Evolutionary conservation across 2,329 filamentous ascomycete genomes (phyloP).

Genomic region (Aureobasidium lini): DNA sequence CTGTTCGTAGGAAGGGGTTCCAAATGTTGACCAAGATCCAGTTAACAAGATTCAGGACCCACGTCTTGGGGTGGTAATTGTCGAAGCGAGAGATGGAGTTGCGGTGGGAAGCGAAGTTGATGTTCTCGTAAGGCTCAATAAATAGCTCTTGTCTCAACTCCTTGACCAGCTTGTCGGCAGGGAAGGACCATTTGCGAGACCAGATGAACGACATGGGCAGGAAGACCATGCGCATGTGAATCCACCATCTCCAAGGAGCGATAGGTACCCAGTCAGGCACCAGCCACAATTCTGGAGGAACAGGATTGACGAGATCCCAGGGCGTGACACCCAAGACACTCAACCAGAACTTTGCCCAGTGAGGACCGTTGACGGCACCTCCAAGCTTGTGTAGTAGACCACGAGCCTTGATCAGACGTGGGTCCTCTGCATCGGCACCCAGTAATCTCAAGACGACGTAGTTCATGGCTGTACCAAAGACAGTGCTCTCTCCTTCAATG

Average conservation of each 20-base stretch:
- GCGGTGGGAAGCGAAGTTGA: constrained; percentile 69
- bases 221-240: constrained; percentile 97
- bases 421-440: constrained; percentile 75
- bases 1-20: constrained; percentile 66
- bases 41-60: constrained; percentile 71
- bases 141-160: constrained; percentile 76
- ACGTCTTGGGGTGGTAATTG: constrained; percentile 90
- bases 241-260: constrained; percentile 87
- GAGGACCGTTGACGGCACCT: constrained; percentile 73
- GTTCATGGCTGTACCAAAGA: constrained; percentile 84
- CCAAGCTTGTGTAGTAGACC: constrained; percentile 76
- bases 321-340: constrained; percentile 71
- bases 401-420: constrained; percentile 77
- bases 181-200: constrained; percentile 72
- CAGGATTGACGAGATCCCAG: constrained; percentile 92
- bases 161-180: constrained; percentile 55
- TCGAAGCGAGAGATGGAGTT: constrained; percentile 74
- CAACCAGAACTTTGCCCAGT: constrained; percentile 98
- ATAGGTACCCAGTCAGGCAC: constrained; percentile 27
- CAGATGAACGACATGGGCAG: constrained; percentile 85
- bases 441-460: constrained; percentile 75
- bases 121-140: constrained; percentile 65
- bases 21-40: constrained; percentile 73
- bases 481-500: constrained; percentile 85
- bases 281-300: constrained; percentile 84